Conservation (phyloP, 2,329 filamentous ascomycete species). For the Cercospora nicotianae region DNA sequence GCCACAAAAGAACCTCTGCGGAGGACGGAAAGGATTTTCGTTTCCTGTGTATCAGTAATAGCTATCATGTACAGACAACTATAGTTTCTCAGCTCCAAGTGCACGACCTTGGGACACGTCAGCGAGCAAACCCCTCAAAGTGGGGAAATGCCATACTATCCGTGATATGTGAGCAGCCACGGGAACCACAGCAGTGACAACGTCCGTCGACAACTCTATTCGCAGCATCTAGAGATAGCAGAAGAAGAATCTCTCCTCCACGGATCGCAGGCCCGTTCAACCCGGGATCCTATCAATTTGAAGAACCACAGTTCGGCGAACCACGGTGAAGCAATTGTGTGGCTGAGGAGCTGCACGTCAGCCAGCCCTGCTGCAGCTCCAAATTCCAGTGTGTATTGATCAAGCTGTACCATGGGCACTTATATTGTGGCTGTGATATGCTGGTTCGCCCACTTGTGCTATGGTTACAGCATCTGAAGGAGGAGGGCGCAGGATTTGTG, state of each 20-base stretch:
- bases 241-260: background rate
- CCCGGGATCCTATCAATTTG: background rate
- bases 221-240: background rate
- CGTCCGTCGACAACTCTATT: background rate
- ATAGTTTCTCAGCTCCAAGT: background rate
- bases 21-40: background rate
- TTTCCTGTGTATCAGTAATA: conserved; percentile 11
- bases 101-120: background rate
- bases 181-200: background rate
- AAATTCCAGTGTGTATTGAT: background rate
- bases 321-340: background rate
- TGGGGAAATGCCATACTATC: background rate
- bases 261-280: background rate
- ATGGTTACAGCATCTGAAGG: too few relatives aligned
- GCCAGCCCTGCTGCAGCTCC: background rate
- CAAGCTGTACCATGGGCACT: background rate
- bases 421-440: background rate
- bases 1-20: background rate
- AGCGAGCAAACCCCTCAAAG: background rate
- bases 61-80: background rate
- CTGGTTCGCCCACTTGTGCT: too few relatives aligned
- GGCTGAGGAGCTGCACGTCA: background rate
- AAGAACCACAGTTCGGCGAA: background rate
- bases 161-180: background rate
- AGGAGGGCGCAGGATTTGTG: too few relatives aligned